Evolutionary conservation across 208 protist species (phyloP).

Genomic region (Trypanosoma melophagium): DNA sequence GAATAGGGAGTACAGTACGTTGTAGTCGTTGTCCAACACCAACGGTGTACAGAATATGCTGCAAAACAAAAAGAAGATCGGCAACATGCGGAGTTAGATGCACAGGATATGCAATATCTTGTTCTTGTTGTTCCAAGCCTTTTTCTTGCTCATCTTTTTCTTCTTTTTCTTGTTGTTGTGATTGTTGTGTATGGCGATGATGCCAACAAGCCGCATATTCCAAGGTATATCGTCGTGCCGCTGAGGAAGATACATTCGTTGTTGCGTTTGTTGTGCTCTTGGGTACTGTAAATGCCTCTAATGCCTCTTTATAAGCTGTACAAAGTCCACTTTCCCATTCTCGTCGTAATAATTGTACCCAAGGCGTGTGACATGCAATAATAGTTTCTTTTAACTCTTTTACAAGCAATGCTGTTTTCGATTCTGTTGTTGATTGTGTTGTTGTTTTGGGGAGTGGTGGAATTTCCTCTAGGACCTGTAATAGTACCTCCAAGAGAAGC

Average conservation of each 20-base stretch:
- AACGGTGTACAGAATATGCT: slow-evolving; percentile 21
- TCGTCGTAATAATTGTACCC: slow-evolving; percentile 17
- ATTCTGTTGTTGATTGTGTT: background rate
- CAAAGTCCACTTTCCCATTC: slow-evolving; percentile 29
- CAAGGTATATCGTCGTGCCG: background rate
- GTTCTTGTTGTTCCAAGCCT: background rate
- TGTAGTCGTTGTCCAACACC: slow-evolving; percentile 4
- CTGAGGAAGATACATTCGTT: background rate
- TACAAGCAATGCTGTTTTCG: background rate
- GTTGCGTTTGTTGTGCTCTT: no score
- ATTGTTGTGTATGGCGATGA: background rate
- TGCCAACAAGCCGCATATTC: slow-evolving; percentile 25
- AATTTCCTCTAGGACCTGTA: slow-evolving; percentile 1
- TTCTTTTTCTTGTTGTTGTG: background rate
- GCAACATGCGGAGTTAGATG: slow-evolving; percentile 28
- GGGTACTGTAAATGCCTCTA: background rate
- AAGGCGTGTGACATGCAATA: slow-evolving; percentile 22
- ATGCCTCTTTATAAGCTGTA: slow-evolving; percentile 14
- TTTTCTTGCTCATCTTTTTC: background rate
- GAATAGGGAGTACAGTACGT: slow-evolving; percentile 16
- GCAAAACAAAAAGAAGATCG: slow-evolving; percentile 27
- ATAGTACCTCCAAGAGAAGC: slow-evolving; percentile 18
- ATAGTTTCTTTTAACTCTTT: slow-evolving; percentile 17
- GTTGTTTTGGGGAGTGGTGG: background rate
- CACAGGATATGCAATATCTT: slow-evolving; percentile 14